Conservation (phyloP, 1,139 yeast species). For the Candida tunisiensis region DNA sequence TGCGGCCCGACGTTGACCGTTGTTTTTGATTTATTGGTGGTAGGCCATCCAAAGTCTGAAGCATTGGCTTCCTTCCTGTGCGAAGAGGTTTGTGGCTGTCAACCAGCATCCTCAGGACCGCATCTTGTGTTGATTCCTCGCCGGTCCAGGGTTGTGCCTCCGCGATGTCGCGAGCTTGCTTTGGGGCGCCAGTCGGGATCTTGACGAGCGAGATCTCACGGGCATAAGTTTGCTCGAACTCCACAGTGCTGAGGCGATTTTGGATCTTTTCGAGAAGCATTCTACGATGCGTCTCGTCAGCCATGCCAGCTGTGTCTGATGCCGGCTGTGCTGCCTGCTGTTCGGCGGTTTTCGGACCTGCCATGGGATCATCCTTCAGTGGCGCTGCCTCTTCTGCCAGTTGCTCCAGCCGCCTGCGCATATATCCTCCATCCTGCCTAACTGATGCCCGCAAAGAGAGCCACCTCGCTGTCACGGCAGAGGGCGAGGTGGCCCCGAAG, state of each 20-base stretch:
- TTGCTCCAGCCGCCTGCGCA: constrained; percentile 22
- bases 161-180: constrained; percentile 39
- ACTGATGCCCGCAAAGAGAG: too few relatives aligned
- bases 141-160: constrained; percentile 55
- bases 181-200: constrained; percentile 29
- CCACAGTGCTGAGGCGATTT: constrained; percentile 6
- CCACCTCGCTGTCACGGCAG: too few relatives aligned
- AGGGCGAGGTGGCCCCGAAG: too few relatives aligned
- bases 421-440: constrained; percentile 18
- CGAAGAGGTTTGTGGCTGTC: constrained; percentile 43
- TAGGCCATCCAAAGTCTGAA: too few relatives aligned
- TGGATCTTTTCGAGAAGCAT: constrained; percentile 8
- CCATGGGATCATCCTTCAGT: constrained; percentile 16
- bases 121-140: constrained; percentile 32
- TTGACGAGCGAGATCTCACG: constrained; percentile 22
- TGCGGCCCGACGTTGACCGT: constrained; percentile 20
- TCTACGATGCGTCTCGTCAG: too few relatives aligned
- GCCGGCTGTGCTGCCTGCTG: background rate
- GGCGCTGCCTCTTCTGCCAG: constrained; percentile 26
- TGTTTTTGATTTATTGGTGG: too few relatives aligned
- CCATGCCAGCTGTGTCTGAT: too few relatives aligned
- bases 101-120: constrained; percentile 42
- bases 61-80: constrained; percentile 8
- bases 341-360: background rate
- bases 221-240: constrained; percentile 21